phyloP scores from a whole-genome alignment of 805 yeast species.

The Millerozyma miso region DNA sequence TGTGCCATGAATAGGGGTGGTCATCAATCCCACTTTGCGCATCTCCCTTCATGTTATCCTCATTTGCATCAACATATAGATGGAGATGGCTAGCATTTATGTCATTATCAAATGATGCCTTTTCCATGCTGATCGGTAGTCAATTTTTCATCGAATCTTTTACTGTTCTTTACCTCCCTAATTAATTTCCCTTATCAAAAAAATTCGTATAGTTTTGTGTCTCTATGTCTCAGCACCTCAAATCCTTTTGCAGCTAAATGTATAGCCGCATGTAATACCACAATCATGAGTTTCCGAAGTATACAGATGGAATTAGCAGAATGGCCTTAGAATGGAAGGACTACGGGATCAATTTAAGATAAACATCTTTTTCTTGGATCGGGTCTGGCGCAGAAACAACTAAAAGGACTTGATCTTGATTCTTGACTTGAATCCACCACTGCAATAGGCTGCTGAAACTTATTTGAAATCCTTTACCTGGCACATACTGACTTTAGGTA shows the following conservation, averaged over 20 bases:
- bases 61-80: not conserved
- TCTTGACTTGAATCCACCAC: too few relatives aligned
- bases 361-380: too few relatives aligned
- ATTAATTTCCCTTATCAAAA: too few relatives aligned
- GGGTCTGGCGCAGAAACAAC: too few relatives aligned
- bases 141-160: too few relatives aligned
- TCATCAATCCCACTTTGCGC: not conserved
- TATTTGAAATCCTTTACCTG: too few relatives aligned
- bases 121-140: not conserved
- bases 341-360: too few relatives aligned
- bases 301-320: too few relatives aligned
- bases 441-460: too few relatives aligned
- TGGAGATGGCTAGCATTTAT: not conserved
- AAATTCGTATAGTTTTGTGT: not conserved
- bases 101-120: not conserved
- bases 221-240: not conserved
- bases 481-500: too few relatives aligned
- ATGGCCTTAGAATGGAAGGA: too few relatives aligned
- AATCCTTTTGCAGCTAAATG: not conserved
- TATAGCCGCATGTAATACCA: not conserved
- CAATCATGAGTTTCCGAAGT: not conserved
- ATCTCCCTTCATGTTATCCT: not conserved
- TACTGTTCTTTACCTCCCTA: not conserved
- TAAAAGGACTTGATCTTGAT: too few relatives aligned
- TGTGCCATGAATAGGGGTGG: not conserved